Evolutionary conservation across 495 filamentous ascomycete genomes (phyloP), one percentile per base, ranked within the genome.

Genomic region (Penicillium antarcticum): DNA sequence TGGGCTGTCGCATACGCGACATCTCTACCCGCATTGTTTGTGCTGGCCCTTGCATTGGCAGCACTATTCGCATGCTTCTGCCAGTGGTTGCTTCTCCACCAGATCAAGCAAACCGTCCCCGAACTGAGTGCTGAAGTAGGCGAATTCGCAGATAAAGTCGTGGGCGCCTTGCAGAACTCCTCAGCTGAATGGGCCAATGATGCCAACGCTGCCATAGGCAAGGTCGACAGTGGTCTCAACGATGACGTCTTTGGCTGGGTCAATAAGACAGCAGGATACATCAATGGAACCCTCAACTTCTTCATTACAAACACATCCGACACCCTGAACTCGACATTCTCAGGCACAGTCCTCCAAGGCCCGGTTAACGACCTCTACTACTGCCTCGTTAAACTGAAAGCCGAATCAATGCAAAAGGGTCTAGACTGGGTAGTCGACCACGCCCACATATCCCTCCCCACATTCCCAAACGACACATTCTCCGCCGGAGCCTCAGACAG

Each of bases 1-100:
- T 98, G 94, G 94, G 80, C 81, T 29, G 74, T 96, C 44, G 87
- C 92, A 13, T 98, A 98, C 63, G 81, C 80, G 13, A 97, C 94
- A 1, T 87, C 92, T 4, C 65, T 86, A 0, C 85, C 91, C 0
- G 95, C 92, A 4, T 74, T 98, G 12, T 89, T 98, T 59, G 82
- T 98, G 5, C 81, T 97, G 1, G 86, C 86, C 10, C 82, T 98
- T 19, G 94, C 85, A 19, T 32, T 97, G 2, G 91, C 94, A 0
- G 95, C 92, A 5, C 77, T 98, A 5, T 78, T 95, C 56, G 80
- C 86, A 21, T 95, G 91, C 63, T 73, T 96, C 38, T 92, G 85
- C 68, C 94, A 97, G 68, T 90, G 81, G 59, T 77, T 94, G 39
- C 71, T 97, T 3, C 79, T 98, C 13, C 80, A 76, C 42, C 65